Conservation (phyloP, 148 eudicot species). For the Nyssa sinensis region DNA sequence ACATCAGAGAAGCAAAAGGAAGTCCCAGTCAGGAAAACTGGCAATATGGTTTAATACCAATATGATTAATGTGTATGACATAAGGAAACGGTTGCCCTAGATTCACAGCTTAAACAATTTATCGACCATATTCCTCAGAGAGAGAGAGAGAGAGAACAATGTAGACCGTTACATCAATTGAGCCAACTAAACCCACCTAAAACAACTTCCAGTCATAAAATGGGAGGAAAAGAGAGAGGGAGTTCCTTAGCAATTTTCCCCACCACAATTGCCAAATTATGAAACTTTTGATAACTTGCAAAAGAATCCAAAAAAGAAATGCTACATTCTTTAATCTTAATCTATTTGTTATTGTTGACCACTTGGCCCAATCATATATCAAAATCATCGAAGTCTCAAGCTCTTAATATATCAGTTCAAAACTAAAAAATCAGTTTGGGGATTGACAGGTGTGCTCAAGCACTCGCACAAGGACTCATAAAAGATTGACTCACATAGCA, state of each 20-base stretch:
- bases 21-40: neutral
- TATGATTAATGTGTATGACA: neutral
- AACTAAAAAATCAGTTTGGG: neutral
- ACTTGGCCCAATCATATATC: neutral
- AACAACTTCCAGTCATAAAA: neutral
- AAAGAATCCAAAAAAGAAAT: neutral
- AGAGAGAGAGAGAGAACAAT: no score
- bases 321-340: neutral
- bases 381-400: neutral
- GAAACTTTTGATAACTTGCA: neutral
- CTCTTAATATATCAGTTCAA: neutral
- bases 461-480: neutral
- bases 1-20: conserved; percentile 1
- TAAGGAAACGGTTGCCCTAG: neutral
- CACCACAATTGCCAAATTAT: conserved; percentile 1
- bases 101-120: neutral
- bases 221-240: neutral
- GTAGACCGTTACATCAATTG: no score
- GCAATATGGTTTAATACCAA: neutral
- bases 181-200: neutral
- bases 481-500: conserved; percentile 75
- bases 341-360: neutral
- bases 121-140: no score
- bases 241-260: conserved; percentile 10
- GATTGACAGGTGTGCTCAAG: neutral